Percentiles rank a stretch among this genome's conserved stretches.
phyloP scores from a whole-genome alignment of 2,329 filamentous ascomycete genomes.

The Amauroascus niger region DNA sequence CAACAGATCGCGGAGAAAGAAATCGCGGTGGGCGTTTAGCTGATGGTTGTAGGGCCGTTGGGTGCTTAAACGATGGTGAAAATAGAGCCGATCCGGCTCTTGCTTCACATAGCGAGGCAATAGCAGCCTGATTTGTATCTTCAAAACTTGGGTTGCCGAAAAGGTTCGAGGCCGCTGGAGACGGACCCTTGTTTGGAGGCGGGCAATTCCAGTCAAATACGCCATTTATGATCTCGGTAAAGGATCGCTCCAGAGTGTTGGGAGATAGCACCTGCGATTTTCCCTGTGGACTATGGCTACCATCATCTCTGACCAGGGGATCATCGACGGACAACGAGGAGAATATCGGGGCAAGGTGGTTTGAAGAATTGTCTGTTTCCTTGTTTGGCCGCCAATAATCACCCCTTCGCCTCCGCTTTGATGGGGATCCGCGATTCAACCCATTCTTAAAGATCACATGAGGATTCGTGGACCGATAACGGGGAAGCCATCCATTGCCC shows the following conservation, averaged over 20 bases:
- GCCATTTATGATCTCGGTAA: slow-evolving; percentile 16
- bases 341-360: background rate
- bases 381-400: background rate
- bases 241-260: slow-evolving; percentile 10
- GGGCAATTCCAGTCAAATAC: slow-evolving; percentile 1
- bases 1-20: background rate
- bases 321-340: slow-evolving; percentile 4
- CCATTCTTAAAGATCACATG: background rate
- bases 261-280: slow-evolving; percentile 9
- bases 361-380: background rate
- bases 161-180: background rate
- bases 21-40: background rate
- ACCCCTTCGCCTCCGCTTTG: background rate
- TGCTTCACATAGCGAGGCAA: background rate
- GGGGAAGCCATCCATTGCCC: background rate
- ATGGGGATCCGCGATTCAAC: background rate
- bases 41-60: background rate
- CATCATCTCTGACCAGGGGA: background rate
- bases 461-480: background rate
- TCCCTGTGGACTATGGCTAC: background rate
- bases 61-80: background rate
- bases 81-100: background rate
- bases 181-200: background rate
- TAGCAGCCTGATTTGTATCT: background rate
- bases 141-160: background rate